Percentiles rank a stretch among this genome's conserved stretches.
phyloP scores from a whole-genome alignment of 1,284 basidiomycete species.

The Vanrija humicola region DNA sequence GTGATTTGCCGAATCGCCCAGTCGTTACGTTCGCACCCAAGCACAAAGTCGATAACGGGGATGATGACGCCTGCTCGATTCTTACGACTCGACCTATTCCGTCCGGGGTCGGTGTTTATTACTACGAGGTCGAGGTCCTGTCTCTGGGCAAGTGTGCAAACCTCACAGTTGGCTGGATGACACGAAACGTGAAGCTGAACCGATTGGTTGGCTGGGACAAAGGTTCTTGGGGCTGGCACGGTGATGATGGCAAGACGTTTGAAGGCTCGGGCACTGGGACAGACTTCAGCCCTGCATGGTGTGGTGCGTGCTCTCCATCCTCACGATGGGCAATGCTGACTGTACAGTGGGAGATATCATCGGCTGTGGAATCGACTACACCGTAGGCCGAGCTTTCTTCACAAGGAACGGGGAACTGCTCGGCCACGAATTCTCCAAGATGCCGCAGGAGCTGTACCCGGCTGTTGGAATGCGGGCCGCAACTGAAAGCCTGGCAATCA shows the following conservation, averaged over 20 bases:
- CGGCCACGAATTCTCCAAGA: conserved; percentile 65
- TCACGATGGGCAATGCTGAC: conserved; percentile 3
- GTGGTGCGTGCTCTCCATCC: conserved; percentile 22
- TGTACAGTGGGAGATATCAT: conserved; percentile 70
- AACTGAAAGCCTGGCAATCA: conserved; percentile 55
- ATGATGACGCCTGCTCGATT: conserved; percentile 75
- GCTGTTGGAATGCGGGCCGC: conserved; percentile 78
- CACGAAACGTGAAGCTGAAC: conserved; percentile 58
- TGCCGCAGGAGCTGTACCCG: conserved; percentile 65
- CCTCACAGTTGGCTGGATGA: conserved; percentile 71
- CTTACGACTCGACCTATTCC: conserved; percentile 72
- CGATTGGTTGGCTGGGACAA: conserved; percentile 85
- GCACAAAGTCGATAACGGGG: conserved; percentile 47
- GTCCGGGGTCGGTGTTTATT: conserved; percentile 77
- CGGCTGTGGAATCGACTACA: conserved; percentile 86
- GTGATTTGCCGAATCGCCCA: conserved; percentile 9
- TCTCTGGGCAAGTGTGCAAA: conserved; percentile 70
- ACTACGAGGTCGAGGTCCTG: conserved; percentile 76
- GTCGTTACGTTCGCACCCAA: conserved; percentile 31
- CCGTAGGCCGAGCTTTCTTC: conserved; percentile 71
- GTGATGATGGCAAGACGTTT: conserved; percentile 81
- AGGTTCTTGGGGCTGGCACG: conserved; percentile 89
- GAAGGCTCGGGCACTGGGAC: conserved; percentile 66
- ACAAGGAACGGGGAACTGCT: conserved; percentile 81
- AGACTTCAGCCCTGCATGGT: conserved; percentile 62